phyloP scores from a whole-genome alignment of 2,329 filamentous ascomycete genomes.

The Ilyonectria destructans region DNA sequence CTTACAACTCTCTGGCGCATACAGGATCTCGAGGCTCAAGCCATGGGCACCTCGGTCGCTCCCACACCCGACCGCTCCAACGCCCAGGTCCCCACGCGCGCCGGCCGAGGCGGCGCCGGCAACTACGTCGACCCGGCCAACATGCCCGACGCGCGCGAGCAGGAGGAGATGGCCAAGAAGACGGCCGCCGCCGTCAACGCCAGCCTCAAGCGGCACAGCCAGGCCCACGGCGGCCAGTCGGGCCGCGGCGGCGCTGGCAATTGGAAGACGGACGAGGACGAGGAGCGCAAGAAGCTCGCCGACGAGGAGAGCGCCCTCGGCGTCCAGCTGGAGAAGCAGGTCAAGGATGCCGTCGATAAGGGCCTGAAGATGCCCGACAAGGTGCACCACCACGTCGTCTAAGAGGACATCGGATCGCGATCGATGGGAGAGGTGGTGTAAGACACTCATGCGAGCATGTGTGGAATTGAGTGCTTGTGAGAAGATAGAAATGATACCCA shows the following conservation, averaged over 20 bases:
- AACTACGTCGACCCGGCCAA: slow-evolving; percentile 67
- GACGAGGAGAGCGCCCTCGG: slow-evolving; percentile 48
- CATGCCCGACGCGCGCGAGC: slow-evolving; percentile 53
- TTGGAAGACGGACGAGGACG: slow-evolving; percentile 57
- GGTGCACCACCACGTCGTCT: slow-evolving; percentile 56
- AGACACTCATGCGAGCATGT: background rate
- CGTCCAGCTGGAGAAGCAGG: slow-evolving; percentile 60
- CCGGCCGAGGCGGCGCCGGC: slow-evolving; percentile 75
- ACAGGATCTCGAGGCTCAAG: slow-evolving; percentile 61
- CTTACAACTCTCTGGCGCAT: slow-evolving; percentile 23
- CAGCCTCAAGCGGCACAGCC: slow-evolving; percentile 48
- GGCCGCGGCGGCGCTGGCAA: slow-evolving; percentile 75
- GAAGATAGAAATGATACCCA: slow-evolving; percentile 15
- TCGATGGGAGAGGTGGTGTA: slow-evolving; percentile 2
- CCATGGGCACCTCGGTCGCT: slow-evolving; percentile 42
- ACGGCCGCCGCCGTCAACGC: slow-evolving; percentile 55
- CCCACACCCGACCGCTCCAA: slow-evolving; percentile 47
- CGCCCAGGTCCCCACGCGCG: slow-evolving; percentile 57
- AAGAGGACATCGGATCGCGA: slow-evolving; percentile 20
- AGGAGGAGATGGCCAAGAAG: slow-evolving; percentile 54
- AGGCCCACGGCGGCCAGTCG: slow-evolving; percentile 34
- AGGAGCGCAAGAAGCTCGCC: slow-evolving; percentile 45
- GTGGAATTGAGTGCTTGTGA: background rate
- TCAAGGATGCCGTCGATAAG: slow-evolving; percentile 64
- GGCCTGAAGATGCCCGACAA: slow-evolving; percentile 64